Base-by-base conservation (phyloP, 495 filamentous ascomycete genomes). In the Aspergillus avenaceus region DNA sequence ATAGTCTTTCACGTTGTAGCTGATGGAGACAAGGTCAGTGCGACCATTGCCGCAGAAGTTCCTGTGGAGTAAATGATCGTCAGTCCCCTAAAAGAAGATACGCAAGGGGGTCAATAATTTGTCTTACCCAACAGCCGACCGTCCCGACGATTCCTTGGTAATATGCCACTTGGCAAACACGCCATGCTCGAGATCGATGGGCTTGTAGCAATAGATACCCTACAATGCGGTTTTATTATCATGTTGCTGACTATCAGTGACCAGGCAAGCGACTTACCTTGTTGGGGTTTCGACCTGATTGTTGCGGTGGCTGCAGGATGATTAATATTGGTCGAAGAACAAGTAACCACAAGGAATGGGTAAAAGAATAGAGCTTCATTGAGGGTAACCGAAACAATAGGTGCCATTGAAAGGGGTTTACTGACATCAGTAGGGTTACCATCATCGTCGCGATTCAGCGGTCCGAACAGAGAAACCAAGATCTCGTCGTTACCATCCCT, bases 401-500 rank as follows among this genome's bases (percentile, higher is more conserved):
- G n/a, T n/a, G n/a, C n/a, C n/a, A n/a, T n/a, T n/a, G n/a, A n/a
- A n/a, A n/a, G n/a, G n/a, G n/a, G n/a, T n/a, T 11, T 28, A 28
- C 26, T 28, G 5, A 28, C 26, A 11, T 11, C 26, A 11, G 11
- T 28, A 28, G 26, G 26, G 5, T 31, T 19, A 26, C 43, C 43
- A 3, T 32, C 12, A 8, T n/a, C 11, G 21, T 32, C 19, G 25
- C 43, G 43, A 46, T 46, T 26, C 25, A 46, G 8, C n/a, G 43
- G 43, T 21, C 43, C 43, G 19, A 46, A 46, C 43, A 46, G 28
- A 5, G 27, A 46, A 8, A 46, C 43, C 19, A 46, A 18, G 26
- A 46, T 29, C 26, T 46, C 43, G 19, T 46, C 43, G 21, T 46
- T 21, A 6, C 43, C 43, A 32, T 46, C 43, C 8, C 43, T 26